Evolutionary conservation across 805 yeast genomes (phyloP).

Genomic region (Metschnikowia lochheadii): DNA sequence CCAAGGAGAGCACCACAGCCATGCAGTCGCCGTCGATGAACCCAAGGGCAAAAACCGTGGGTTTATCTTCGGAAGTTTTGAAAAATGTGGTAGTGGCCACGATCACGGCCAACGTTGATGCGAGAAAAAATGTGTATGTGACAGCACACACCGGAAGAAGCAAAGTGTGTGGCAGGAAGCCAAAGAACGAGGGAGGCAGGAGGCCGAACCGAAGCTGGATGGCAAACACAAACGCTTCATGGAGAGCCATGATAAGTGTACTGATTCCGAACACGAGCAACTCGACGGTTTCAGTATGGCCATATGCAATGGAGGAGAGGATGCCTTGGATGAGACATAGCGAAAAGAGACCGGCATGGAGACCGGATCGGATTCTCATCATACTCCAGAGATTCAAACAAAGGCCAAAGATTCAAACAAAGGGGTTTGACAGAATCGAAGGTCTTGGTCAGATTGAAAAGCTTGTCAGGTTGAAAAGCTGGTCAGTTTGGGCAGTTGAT

Average conservation of each 20-base stretch:
- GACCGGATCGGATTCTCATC: not conserved
- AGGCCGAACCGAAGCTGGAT: not conserved
- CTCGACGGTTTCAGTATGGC: not conserved
- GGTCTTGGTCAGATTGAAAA: not conserved
- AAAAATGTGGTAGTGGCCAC: not conserved
- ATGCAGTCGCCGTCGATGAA: not conserved
- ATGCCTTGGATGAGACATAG: conserved; percentile 11
- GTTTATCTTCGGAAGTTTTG: not conserved
- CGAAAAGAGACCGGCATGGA: conserved; percentile 11
- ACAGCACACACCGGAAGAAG: not conserved
- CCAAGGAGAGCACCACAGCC: not conserved
- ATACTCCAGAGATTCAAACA: too few species aligned
- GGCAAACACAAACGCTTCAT: not conserved
- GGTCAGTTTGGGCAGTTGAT: not conserved
- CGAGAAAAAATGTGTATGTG: not conserved
- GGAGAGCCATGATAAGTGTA: not conserved
- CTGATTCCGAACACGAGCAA: not conserved
- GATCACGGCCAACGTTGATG: not conserved
- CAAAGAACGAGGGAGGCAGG: not conserved
- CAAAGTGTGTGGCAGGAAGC: not conserved
- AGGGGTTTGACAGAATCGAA: not conserved
- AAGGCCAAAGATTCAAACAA: too few species aligned
- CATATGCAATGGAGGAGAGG: conserved; percentile 9
- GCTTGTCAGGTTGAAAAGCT: not conserved
- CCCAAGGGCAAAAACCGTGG: not conserved